Base-by-base conservation (phyloP, 805 yeast species). In the Myxozyma geophila region DNA sequence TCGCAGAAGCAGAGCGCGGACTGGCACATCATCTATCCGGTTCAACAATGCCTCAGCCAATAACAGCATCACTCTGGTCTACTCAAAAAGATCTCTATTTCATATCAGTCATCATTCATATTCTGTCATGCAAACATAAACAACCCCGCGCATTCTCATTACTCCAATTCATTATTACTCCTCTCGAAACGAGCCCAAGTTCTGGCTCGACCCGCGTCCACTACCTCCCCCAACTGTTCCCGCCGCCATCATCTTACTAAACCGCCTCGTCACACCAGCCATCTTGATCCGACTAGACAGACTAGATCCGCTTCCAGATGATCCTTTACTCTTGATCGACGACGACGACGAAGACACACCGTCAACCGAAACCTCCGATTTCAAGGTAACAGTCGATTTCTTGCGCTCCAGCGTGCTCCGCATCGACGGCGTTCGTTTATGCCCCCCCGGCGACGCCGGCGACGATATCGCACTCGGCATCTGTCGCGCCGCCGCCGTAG, bases 361-460 rank as follows among this genome's bases (percentile, higher is more conserved):
- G 10, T 54, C 49, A 43, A 17, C 15, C 33, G 50, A 46, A 39
- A 33, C 10, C 19, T 54, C 44, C 9, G 52, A 35, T 36, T 47
- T 17, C 23, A 46, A 43, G 1, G 50, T 54, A 3, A 37, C 28
- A 2, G 58, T 17, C 3, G 50, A 44, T 15, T 17, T 33, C 15
- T 54, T 54, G 10, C 52, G 51, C 4, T 54, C 52, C 33, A 44
- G 17, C 15, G n/a, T 19, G 8, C 15, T 56, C 44, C 44, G 41
- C 43, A 28, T 35, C 36, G 50, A 49, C 12, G 28, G 39, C 15
- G 21, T 17, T 35, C 46, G 53, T 21, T 36, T 43, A 1, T 95
- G 99, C 98, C 83, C 83, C 64, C 48, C 73, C 1, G 64, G 68
- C 13, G 78, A 89, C 9, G 73, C 77, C 4, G 62, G 71, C 7